These are phyloP conservation scores for Fusarium compactum DNA, from an alignment of 2,329 filamentous ascomycete genomes.

Conservation along the genomic window DNA sequence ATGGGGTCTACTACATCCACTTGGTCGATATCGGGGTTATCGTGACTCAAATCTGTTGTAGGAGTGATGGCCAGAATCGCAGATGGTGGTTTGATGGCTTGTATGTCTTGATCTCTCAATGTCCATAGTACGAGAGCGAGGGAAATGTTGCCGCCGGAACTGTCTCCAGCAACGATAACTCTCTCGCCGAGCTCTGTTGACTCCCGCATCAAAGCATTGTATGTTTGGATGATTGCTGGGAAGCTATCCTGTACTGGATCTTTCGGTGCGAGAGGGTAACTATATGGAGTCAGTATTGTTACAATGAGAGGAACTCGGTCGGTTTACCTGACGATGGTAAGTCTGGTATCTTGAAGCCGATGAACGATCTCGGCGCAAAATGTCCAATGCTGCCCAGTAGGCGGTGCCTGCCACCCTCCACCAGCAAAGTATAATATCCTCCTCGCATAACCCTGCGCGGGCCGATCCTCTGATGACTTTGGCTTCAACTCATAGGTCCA, in stretches of 20 bases:
- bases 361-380: slow-evolving; percentile 60
- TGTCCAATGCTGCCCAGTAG: slow-evolving; percentile 64
- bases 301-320: accelerated
- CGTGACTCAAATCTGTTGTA: slow-evolving; percentile 54
- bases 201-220: slow-evolving; percentile 56
- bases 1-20: slow-evolving; percentile 44
- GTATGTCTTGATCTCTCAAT: slow-evolving; percentile 46
- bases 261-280: slow-evolving; percentile 66
- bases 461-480: slow-evolving; percentile 32
- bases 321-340: slow-evolving; percentile 45
- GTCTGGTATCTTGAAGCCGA: slow-evolving; percentile 54
- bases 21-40: slow-evolving; percentile 27
- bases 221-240: slow-evolving; percentile 60
- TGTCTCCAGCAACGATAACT: slow-evolving; percentile 66
- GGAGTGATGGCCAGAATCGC: slow-evolving; percentile 57
- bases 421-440: slow-evolving; percentile 67
- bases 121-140: slow-evolving; percentile 53
- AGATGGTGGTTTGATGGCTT: slow-evolving; percentile 50
- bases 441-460: background rate
- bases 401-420: slow-evolving; percentile 66
- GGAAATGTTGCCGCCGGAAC: slow-evolving; percentile 66
- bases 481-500: slow-evolving; percentile 46
- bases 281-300: accelerated
- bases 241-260: slow-evolving; percentile 62
- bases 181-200: slow-evolving; percentile 53